A percentile compares a stretch with the other conserved stretches of the same genome.
phyloP scores from a whole-genome alignment of 2,329 filamentous ascomycete species.

The Colletotrichum musae region DNA sequence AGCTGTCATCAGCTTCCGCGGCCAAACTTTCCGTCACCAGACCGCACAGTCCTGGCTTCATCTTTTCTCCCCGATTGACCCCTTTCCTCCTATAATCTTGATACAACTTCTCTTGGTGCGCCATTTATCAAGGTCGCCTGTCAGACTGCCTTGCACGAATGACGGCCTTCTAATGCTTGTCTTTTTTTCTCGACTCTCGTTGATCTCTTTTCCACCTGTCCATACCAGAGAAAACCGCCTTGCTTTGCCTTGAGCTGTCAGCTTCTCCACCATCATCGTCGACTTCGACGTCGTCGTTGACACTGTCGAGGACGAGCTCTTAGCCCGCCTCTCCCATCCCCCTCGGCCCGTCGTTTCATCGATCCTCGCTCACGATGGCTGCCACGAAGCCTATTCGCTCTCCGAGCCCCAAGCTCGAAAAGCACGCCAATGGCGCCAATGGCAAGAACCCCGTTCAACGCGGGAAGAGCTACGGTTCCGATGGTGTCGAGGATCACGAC shows the following conservation, averaged over 20 bases:
- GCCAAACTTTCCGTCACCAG: slow-evolving; percentile 38
- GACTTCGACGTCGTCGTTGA: slow-evolving; percentile 15
- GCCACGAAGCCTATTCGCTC: slow-evolving; percentile 31
- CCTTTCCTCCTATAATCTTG: slow-evolving; percentile 26
- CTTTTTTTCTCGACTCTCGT: slow-evolving; percentile 60
- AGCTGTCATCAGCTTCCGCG: slow-evolving; percentile 41
- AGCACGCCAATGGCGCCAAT: slow-evolving; percentile 44
- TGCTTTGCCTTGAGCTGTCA: background rate
- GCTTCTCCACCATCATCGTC: slow-evolving; percentile 17
- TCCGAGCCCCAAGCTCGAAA: slow-evolving; percentile 43
- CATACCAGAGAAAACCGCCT: slow-evolving; percentile 7
- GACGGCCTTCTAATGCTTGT: slow-evolving; percentile 57
- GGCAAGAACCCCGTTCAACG: slow-evolving; percentile 46
- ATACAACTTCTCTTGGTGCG: slow-evolving; percentile 42
- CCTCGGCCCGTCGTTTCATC: background rate
- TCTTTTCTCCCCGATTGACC: slow-evolving; percentile 25
- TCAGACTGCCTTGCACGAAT: slow-evolving; percentile 39
- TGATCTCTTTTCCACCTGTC: slow-evolving; percentile 41
- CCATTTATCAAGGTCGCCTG: slow-evolving; percentile 34
- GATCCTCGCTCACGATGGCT: slow-evolving; percentile 22
- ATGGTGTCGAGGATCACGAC: slow-evolving; percentile 90
- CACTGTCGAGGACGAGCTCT: slow-evolving; percentile 8
- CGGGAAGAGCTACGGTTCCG: slow-evolving; percentile 76
- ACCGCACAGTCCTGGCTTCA: slow-evolving; percentile 22
- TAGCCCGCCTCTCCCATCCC: background rate